Percentiles rank a stretch among this genome's conserved stretches.
phyloP scores from a whole-genome alignment of 176 grass and related monocot genomes.

The Carex kokanica region DNA sequence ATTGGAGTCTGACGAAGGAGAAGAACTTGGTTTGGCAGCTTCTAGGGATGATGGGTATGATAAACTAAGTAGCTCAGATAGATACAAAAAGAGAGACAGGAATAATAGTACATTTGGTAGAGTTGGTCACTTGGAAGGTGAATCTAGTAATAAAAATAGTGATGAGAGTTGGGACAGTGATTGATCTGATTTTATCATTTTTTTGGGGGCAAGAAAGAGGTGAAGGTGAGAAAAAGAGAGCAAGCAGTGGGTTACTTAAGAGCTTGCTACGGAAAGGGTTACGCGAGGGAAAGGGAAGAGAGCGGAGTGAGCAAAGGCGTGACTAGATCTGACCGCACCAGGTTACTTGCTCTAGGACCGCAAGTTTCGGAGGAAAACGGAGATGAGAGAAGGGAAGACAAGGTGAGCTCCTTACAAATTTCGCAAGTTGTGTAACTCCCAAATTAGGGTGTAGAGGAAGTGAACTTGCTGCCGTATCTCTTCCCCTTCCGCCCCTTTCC shows the following conservation, averaged over 20 bases:
- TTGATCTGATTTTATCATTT: conserved; percentile 20
- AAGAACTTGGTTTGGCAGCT: conserved; percentile 24
- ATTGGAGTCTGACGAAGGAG: conserved; percentile 31
- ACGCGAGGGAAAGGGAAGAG: too few species aligned
- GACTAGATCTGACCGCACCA: too few species aligned
- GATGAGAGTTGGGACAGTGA: conserved; percentile 71
- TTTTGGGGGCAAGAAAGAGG: background rate
- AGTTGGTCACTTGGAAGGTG: background rate
- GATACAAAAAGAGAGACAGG: conserved; percentile 25
- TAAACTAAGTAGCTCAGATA: conserved; percentile 39
- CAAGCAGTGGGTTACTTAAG: background rate
- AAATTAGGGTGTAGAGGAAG: too few species aligned
- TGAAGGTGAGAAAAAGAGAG: background rate
- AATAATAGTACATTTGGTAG: background rate
- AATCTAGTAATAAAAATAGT: conserved; percentile 46
- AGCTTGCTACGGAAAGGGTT: background rate
- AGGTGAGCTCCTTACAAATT: too few species aligned
- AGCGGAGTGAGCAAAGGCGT: too few species aligned
- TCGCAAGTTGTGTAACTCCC: too few species aligned
- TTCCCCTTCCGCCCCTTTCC: too few species aligned
- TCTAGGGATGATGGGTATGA: conserved; percentile 28
- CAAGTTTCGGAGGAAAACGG: too few species aligned
- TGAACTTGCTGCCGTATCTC: too few species aligned
- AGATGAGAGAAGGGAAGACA: too few species aligned
- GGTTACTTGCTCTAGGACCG: too few species aligned